Base-by-base conservation (phyloP, 108 stramenopile genomes). In the Nitzschia sp. region DNA sequence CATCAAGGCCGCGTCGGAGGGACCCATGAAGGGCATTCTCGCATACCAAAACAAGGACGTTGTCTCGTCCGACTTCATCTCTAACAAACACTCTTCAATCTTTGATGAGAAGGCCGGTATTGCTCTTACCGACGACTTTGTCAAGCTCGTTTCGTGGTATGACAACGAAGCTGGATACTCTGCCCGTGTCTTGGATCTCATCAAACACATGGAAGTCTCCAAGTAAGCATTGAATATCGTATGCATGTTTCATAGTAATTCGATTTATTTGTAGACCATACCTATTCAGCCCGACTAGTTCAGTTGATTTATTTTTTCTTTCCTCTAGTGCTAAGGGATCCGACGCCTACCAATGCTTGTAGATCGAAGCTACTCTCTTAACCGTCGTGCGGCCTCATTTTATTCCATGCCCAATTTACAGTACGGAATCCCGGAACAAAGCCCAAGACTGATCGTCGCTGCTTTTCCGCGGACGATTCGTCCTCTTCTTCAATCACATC, bases 81-180 rank as follows among this genome's bases (percentile, higher is more conserved):
- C 92, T 48, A 85, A 97, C 68, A 60, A 72, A 11, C 92, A 89
- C 78, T 96, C 95, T 24, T 95, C 90, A 59, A 89, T 99, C 70
- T 97, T 99, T 72, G 98, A 99, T 64, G 87, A 96, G 68, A 97
- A 93, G 82, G 98, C 98, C 19, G 96, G 97, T 56, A 98, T 97
- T 76, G 97, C 97, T 17, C 87, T 98, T 72, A 95, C 88, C 30
- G 89, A 95, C 60, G 81, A 96, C 91, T 98, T 98, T 82, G 94
- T 99, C 74, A 98, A 98, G 96, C 88, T 99, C 54, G 97, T 98
- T 19, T 86, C 92, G 18, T 98, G 97, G 95, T 99, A 98, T 70
- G 97, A 99, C 70, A 99, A 99, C 75, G 96, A 98, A 77, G 85
- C 82, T 55, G 97, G 97, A 54, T 99, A 98, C 90, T 95, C 91